phyloP scores from a whole-genome alignment of 75 land plant genomes.

The Cunninghamia lanceolata region DNA sequence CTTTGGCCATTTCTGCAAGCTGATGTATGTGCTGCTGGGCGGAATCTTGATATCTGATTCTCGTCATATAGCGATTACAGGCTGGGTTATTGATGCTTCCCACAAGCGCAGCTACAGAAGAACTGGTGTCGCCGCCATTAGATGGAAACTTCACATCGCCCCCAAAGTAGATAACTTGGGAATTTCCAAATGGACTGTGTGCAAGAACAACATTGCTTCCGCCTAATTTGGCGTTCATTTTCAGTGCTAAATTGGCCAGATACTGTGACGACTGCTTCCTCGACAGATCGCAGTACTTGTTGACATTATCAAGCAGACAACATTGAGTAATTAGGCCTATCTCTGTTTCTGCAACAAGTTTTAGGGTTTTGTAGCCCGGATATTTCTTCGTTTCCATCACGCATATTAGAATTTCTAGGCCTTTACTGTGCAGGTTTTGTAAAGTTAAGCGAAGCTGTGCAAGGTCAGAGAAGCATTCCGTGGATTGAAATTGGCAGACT shows the following conservation, averaged over 20 bases:
- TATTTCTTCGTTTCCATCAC: conserved; percentile 30
- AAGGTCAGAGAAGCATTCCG: conserved; percentile 16
- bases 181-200: neutral
- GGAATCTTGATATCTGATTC: conserved; percentile 31
- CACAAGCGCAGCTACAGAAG: conserved; percentile 61
- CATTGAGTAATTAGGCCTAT: conserved; percentile 70
- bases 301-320: conserved; percentile 23
- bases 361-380: conserved; percentile 53
- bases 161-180: conserved; percentile 43
- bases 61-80: conserved; percentile 41
- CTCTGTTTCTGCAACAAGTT: conserved; percentile 45
- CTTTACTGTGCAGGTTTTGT: neutral
- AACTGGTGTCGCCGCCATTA: conserved; percentile 16
- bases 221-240: conserved; percentile 69
- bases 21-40: conserved; percentile 36
- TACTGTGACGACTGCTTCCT: conserved; percentile 20
- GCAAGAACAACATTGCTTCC: conserved; percentile 39
- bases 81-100: conserved; percentile 52
- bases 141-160: conserved; percentile 67
- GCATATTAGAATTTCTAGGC: conserved; percentile 28
- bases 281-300: neutral
- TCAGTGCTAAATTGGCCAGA: conserved; percentile 52
- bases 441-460: conserved; percentile 15
- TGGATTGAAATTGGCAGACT: neutral
- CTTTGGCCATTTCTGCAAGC: conserved; percentile 33